Conservation (phyloP, 345 rosid genomes). For the Linum lewisii region DNA sequence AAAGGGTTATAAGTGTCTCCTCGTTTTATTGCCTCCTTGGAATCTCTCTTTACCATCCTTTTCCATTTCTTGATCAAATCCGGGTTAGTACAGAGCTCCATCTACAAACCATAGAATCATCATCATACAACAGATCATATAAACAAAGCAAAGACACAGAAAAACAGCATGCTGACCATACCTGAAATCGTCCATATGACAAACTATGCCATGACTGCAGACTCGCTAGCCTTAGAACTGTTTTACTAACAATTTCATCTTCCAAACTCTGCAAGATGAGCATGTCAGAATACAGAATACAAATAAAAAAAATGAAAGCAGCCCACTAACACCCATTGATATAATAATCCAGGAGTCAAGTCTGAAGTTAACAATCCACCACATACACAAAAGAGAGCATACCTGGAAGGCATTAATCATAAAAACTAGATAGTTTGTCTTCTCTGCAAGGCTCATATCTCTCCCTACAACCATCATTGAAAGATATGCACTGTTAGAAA, state of each 20-base stretch:
- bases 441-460: constrained; percentile 74
- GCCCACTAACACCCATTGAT: not conserved
- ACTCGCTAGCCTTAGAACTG: constrained; percentile 72
- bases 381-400: constrained; percentile 17
- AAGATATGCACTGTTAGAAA: constrained; percentile 3
- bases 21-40: constrained; percentile 48
- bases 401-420: constrained; percentile 99
- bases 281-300: not conserved
- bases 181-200: constrained; percentile 97
- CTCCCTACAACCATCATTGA: constrained; percentile 46
- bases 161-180: constrained; percentile 12
- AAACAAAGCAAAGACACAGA: not conserved
- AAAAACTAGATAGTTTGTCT: constrained; percentile 86
- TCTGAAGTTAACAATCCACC: constrained; percentile 2
- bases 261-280: constrained; percentile 74
- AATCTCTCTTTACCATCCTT: constrained; percentile 66
- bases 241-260: constrained; percentile 84
- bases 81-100: constrained; percentile 86
- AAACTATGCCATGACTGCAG: constrained; percentile 83
- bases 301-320: not conserved
- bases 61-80: constrained; percentile 87
- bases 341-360: not conserved
- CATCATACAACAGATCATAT: constrained; percentile 3
- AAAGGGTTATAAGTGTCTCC: constrained; percentile 56
- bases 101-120: constrained; percentile 36